Conservation (phyloP, 2,329 filamentous ascomycete species). For the Trichoderma atrobrunneum region DNA sequence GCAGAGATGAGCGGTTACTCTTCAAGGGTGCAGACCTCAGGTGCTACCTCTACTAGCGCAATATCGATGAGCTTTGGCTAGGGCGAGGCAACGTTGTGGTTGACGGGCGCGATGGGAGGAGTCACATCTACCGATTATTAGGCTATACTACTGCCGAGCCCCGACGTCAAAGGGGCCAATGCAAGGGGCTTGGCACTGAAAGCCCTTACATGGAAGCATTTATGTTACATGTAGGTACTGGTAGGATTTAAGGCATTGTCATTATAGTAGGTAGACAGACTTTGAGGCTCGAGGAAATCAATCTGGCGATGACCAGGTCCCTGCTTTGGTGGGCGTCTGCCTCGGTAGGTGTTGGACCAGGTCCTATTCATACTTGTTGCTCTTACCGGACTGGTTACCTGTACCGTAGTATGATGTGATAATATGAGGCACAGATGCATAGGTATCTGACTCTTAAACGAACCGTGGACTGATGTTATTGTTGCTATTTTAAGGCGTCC, state of each 20-base stretch:
- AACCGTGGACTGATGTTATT: not conserved
- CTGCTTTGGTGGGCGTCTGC: not conserved
- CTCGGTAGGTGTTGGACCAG: not conserved
- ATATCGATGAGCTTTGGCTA: not conserved
- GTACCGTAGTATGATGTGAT: not conserved
- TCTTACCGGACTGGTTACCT: not conserved
- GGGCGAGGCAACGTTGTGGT: not conserved
- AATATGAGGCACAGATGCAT: not conserved
- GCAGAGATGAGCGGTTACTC: not conserved
- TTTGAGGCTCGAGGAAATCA: not conserved
- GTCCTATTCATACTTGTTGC: not conserved
- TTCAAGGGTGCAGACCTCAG: not conserved
- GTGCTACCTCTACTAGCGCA: not conserved
- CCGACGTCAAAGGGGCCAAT: not conserved
- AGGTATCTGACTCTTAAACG: not conserved
- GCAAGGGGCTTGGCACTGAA: not conserved
- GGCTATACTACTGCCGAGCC: not conserved
- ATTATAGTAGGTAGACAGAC: not conserved
- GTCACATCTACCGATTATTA: not conserved
- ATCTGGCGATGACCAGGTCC: not conserved
- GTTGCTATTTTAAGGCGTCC: conserved; percentile 8
- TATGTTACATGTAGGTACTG: not conserved
- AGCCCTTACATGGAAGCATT: not conserved
- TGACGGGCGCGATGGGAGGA: not conserved
- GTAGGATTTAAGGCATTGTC: not conserved